phyloP scores from a whole-genome alignment of 306 rosid genomes.

The Cucumis melo region DNA sequence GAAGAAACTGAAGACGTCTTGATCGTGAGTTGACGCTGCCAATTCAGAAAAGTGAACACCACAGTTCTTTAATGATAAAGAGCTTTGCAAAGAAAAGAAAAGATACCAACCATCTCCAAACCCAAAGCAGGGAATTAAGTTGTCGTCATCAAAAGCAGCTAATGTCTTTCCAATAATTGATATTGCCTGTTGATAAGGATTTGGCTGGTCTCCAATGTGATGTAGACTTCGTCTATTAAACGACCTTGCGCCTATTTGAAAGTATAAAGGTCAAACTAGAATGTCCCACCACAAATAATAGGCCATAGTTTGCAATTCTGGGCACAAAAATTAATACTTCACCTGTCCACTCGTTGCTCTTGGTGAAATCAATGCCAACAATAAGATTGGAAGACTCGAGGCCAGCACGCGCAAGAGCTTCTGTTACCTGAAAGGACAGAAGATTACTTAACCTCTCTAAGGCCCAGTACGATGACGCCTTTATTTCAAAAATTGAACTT shows the following conservation, averaged over 20 bases:
- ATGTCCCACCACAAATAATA: slow-evolving; percentile 15
- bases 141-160: slow-evolving; percentile 85
- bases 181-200: slow-evolving; percentile 93
- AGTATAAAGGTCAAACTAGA: slow-evolving; percentile 17
- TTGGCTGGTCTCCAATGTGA: slow-evolving; percentile 53
- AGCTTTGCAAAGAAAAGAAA: neutral
- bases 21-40: slow-evolving; percentile 86
- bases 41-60: slow-evolving; percentile 15
- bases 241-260: slow-evolving; percentile 45
- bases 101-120: slow-evolving; percentile 90
- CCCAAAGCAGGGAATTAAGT: slow-evolving; percentile 88
- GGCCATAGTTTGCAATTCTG: neutral
- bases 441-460: neutral
- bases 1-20: slow-evolving; percentile 75
- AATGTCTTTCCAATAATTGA: slow-evolving; percentile 84
- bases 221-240: slow-evolving; percentile 64
- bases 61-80: neutral
- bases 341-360: slow-evolving; percentile 99
- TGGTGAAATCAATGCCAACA: slow-evolving; percentile 87
- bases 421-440: slow-evolving; percentile 51
- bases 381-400: slow-evolving; percentile 96
- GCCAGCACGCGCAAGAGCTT: slow-evolving; percentile 86
- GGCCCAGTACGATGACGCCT: neutral
- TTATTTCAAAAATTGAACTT: neutral
- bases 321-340: neutral